Base-by-base conservation (phyloP, 495 filamentous ascomycete species). In the Apiosordaria backusii region DNA sequence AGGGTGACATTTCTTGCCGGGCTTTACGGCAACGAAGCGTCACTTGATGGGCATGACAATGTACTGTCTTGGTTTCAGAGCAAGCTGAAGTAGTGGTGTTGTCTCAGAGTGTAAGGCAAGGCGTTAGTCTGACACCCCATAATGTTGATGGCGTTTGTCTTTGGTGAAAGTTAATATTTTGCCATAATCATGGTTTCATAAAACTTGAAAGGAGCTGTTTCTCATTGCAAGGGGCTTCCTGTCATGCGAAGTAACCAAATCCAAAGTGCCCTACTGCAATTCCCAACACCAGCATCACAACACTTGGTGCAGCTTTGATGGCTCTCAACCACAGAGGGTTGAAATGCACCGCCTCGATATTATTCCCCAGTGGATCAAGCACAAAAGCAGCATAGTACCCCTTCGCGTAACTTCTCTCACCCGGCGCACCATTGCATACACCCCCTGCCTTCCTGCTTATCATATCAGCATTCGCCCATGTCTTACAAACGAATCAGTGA, bases 331-430 rank as follows among this genome's bases (percentile, higher is more conserved):
- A 67, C 27, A 25, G 27, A 2, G 65, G 65, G 57, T 63, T 68
- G 45, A 62, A 71, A 29, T 59, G 24, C 0, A 68, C 55, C 2
- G 50, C 65, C 52, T 71, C 69, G 60, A 68, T 53, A 40, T 71
- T 71, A 60, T 71, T 71, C 21, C 69, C 69, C 59, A 71, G 60
- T 10, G 69, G 65, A 59, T 68, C 69, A 4, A 68, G 52, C 19
- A 71, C 75, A 71, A 78, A 85, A 1, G 80, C 78, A 2, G 74
- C 80, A 69, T 81, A 84, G 64, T 83, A 85, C n/a, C 74, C 75
- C 61, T 76, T 75, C 58, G 72, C 68, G 67, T 80, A 83, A 13
- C 70, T 27, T 40, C 84, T 71, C 40, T 77, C 60, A 2, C 82
- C 83, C 2, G 83, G 83, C 67, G 68, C 57, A 3, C 83, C 82